Conservation (phyloP, 2,329 filamentous ascomycete species). For the Diaporthe nobilis region DNA sequence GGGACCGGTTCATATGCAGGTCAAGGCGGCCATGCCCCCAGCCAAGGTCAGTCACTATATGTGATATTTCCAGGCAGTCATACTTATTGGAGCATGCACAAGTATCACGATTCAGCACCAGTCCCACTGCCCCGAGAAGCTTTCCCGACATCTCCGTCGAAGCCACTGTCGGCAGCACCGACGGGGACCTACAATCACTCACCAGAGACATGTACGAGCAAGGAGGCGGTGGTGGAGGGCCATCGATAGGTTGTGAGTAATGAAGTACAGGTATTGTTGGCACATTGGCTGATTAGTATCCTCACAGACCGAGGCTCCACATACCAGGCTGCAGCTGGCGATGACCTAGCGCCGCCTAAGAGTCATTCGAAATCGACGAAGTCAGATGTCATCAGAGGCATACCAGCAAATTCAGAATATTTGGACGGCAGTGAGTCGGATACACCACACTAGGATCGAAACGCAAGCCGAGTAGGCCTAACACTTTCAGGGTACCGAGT, state of each 20-base stretch:
- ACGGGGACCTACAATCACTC: not conserved
- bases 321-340: slow-evolving; percentile 6
- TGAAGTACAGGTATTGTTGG: too few species aligned
- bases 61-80: not conserved
- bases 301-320: slow-evolving; percentile 28
- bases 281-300: not conserved
- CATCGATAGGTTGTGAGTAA: slow-evolving; percentile 12
- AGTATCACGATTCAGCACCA: slow-evolving; percentile 5
- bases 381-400: not conserved
- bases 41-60: not conserved
- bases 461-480: not conserved
- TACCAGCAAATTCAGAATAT: slow-evolving; percentile 11
- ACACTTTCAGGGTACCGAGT: slow-evolving; percentile 32
- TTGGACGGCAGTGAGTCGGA: slow-evolving; percentile 26
- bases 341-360: not conserved
- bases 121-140: slow-evolving; percentile 7
- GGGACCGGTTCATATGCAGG: not conserved
- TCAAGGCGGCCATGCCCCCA: not conserved
- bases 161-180: not conserved
- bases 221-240: slow-evolving; percentile 7
- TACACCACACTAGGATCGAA: not conserved
- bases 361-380: not conserved
- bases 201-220: slow-evolving; percentile 14
- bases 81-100: not conserved
- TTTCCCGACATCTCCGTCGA: not conserved